Base-by-base conservation (phyloP, 768 basidiomycete species). In the Pisolithus marmoratus region DNA sequence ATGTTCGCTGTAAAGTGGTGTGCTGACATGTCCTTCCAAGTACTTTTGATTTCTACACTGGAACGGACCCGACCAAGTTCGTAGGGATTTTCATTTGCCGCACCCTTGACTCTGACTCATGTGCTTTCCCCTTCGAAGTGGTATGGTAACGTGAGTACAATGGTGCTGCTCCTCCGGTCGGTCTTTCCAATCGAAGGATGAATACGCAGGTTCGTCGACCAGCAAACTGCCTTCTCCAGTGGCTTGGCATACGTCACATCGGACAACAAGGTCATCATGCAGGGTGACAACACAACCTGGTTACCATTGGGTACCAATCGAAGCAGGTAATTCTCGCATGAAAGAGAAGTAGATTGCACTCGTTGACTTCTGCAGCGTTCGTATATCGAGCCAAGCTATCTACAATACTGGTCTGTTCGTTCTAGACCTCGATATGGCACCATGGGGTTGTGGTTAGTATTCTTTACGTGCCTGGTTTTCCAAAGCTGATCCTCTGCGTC, bases 401-500 rank as follows among this genome's bases (percentile, higher is more conserved):
- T 90, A 88, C 63, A 86, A 81, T 53, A 81, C 84, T 9, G 92
- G 92, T 27, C 72, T 95, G 20, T 91, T 94, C 63, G 78, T 95
- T 53, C 74, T 94, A 23, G 92, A 95, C 63, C 74, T 90, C 29
- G 82, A 85, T 52, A 82, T 79, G 66, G 90, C 91, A 43, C 92
- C 92, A 0, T 90, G 85, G 81, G 93, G 92, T 49, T 95, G 92
- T 69, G 90, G 90, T 82, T 2, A 20, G 59, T 46, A 27, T 38
- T 23, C 29, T 49, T 38, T 48, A 37, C 19, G 15, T 50, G 36
- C 17, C 17, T 20, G n/a, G 37, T 46, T 51, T 27, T 50, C 38
- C 12, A 2, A 3, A 38, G 29, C 46, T 29, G 37, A 22, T 57
- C 51, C 14, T 27, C 47, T 11, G 38, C 40, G 19, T 17, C 48